Conservation (phyloP, 2,329 filamentous ascomycete genomes). For the Colletotrichum sp. region DNA sequence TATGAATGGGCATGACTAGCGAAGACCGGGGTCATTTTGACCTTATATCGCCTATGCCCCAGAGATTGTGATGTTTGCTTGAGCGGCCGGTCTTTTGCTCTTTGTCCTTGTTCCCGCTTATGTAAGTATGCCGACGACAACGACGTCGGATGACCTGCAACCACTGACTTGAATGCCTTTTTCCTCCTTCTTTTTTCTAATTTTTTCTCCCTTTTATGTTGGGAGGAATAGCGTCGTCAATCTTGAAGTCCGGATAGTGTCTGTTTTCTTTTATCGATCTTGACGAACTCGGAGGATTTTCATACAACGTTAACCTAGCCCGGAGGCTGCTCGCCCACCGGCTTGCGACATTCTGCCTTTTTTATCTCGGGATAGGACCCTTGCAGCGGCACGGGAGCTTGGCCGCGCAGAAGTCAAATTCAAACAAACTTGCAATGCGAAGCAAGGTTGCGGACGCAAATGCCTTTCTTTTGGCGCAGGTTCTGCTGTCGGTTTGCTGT, state of each 20-base stretch:
- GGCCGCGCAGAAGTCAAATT: not conserved
- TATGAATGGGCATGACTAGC: not conserved
- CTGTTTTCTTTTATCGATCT: not conserved
- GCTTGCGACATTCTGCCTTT: not conserved
- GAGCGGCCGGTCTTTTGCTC: not conserved
- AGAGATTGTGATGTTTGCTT: not conserved
- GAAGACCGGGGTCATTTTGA: not conserved
- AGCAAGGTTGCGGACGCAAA: not conserved
- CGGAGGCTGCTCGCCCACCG: not conserved
- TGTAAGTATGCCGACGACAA: constrained; percentile 1
- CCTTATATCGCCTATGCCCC: not conserved
- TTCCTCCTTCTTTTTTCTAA: not conserved
- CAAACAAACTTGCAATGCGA: not conserved
- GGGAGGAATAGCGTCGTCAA: not conserved
- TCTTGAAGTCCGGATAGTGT: not conserved
- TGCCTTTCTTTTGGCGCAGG: not conserved
- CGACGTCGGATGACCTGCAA: not conserved
- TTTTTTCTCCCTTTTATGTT: not conserved
- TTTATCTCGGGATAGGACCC: not conserved
- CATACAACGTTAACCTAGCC: not conserved
- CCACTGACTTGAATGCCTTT: not conserved
- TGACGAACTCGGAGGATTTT: not conserved
- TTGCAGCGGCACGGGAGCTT: not conserved
- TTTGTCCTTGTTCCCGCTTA: not conserved
- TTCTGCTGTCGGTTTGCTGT: not conserved